A percentile compares a stretch with the other conserved stretches of the same genome.
Conservation (phyloP, 2,329 filamentous ascomycete species). For the Zymoseptoria pseudotritici region DNA sequence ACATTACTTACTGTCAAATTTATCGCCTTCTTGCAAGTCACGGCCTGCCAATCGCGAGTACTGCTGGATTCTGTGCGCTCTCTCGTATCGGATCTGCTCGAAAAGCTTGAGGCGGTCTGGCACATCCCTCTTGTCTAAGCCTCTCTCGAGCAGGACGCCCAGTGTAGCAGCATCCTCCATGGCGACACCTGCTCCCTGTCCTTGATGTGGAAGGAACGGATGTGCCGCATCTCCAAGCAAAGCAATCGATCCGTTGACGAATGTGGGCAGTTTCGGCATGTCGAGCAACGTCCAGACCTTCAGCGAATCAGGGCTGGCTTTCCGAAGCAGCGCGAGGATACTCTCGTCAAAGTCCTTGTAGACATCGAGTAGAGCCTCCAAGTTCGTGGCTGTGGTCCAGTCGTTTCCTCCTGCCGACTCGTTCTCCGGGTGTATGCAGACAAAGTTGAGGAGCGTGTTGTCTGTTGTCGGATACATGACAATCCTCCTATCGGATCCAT, state of each 20-base stretch:
- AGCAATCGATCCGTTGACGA: constrained; percentile 47
- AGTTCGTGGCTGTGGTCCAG: constrained; percentile 30
- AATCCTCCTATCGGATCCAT: constrained; percentile 37
- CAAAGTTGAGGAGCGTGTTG: constrained; percentile 42
- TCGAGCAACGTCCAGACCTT: constrained; percentile 56
- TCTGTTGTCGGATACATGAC: constrained; percentile 42
- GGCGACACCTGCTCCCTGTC: constrained; percentile 55
- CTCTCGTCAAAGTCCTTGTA: constrained; percentile 32
- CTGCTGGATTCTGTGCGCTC: constrained; percentile 52
- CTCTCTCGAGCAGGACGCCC: constrained; percentile 46
- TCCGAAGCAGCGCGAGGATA: constrained; percentile 31
- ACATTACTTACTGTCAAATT: constrained; percentile 4
- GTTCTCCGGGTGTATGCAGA: constrained; percentile 34
- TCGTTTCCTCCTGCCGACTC: constrained; percentile 32
- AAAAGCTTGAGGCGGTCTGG: constrained; percentile 51
- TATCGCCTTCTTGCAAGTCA: constrained; percentile 7
- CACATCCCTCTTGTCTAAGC: constrained; percentile 35
- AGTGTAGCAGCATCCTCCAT: constrained; percentile 60
- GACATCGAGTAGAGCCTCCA: constrained; percentile 32
- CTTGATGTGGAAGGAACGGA: constrained; percentile 56
- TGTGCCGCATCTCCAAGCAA: constrained; percentile 62
- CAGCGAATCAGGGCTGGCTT: constrained; percentile 34
- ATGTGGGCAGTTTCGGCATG: constrained; percentile 52
- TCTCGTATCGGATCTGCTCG: constrained; percentile 49
- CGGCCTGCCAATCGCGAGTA: constrained; percentile 48